Conservation (phyloP, 805 yeast genomes). For the Monosporozyma yasuniensis region DNA sequence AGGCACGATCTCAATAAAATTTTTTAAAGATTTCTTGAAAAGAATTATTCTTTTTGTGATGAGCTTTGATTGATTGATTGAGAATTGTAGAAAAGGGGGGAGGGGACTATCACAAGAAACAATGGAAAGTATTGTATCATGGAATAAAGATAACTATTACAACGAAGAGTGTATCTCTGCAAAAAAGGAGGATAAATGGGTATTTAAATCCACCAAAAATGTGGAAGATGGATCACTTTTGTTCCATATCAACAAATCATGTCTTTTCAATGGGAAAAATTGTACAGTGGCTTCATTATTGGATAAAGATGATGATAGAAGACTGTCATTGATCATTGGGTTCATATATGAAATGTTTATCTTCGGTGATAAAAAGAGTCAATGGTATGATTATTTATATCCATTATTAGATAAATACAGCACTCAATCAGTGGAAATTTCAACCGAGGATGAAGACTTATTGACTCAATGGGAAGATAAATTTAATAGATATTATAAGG, state of each 20-base stretch:
- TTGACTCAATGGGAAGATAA: background rate
- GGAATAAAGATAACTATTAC: background rate
- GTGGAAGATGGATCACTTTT: background rate
- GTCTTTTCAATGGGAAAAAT: background rate
- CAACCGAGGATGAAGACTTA: background rate
- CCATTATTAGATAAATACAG: background rate
- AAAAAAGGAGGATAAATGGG: background rate
- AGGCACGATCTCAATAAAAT: too few species aligned
- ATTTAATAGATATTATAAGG: background rate
- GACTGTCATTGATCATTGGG: background rate
- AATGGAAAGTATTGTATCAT: background rate
- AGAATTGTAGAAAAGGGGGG: too few species aligned
- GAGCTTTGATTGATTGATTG: background rate
- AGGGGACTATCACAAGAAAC: background rate
- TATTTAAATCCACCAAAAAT: background rate
- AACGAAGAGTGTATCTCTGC: background rate
- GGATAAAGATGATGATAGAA: background rate
- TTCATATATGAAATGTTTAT: background rate
- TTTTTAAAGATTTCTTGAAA: too few species aligned
- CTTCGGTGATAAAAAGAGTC: background rate
- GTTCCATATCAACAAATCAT: constrained; percentile 1
- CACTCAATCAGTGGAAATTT: background rate
- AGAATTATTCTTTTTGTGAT: too few species aligned
- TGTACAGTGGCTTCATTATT: constrained; percentile 3
- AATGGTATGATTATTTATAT: background rate